A percentile compares a stretch with the other conserved stretches of the same genome.
These are phyloP conservation scores for Udeniomyces megalosporus DNA, from an alignment of 768 basidiomycete genomes.

Conservation along the genomic window DNA sequence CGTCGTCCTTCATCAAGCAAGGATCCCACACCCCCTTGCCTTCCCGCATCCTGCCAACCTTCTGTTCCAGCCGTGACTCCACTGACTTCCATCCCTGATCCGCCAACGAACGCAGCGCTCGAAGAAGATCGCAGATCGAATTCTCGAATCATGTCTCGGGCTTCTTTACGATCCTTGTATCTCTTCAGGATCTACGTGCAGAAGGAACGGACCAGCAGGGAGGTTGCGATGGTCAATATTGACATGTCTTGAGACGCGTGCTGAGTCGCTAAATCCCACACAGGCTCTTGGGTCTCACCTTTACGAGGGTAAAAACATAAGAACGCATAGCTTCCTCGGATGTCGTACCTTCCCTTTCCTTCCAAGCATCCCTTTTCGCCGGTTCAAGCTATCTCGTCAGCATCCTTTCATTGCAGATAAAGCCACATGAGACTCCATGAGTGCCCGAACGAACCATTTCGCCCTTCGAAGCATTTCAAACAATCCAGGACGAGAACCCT, in stretches of 20 bases:
- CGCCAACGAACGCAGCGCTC: not conserved
- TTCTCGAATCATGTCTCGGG: constrained; percentile 1
- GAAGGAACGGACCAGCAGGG: not conserved
- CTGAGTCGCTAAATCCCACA: not conserved
- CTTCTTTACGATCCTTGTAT: constrained; percentile 13
- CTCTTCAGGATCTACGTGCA: constrained; percentile 1
- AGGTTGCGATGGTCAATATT: not conserved
- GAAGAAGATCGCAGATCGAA: constrained; percentile 5
- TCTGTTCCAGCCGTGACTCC: too few relatives aligned
- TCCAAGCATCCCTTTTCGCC: constrained; percentile 10
- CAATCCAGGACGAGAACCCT: constrained; percentile 5
- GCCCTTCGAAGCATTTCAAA: constrained; percentile 7
- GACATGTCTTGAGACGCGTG: not conserved
- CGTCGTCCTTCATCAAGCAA: not conserved
- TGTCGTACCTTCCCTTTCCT: not conserved
- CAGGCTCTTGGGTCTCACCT: not conserved
- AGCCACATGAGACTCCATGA: not conserved
- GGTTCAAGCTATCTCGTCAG: not conserved
- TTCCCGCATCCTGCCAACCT: not conserved
- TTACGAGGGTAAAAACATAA: constrained; percentile 1
- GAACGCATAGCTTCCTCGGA: constrained; percentile 5
- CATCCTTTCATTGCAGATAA: not conserved
- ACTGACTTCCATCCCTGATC: too few relatives aligned
- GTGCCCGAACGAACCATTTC: constrained; percentile 2
- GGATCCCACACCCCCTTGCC: not conserved